Conservation (phyloP, 768 basidiomycete species). For the Russula olivacea region DNA sequence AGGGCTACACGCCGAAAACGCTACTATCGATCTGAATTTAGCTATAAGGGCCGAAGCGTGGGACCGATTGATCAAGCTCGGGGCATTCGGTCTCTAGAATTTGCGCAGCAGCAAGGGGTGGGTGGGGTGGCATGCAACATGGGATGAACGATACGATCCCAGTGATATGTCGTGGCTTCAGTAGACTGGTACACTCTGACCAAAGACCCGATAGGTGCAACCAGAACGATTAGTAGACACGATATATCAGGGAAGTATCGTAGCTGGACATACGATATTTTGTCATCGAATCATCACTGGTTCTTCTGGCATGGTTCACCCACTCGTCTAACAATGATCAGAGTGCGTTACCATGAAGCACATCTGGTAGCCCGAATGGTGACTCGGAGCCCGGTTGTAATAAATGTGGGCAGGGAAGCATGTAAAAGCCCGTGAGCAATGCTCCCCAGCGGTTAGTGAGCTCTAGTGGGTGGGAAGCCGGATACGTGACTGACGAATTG, state of each 20-base stretch:
- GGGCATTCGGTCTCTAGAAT: too few species aligned
- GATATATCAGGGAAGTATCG: neutral
- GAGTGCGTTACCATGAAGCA: conserved; percentile 47
- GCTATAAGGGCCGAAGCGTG: too few species aligned
- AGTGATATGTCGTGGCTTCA: too few species aligned
- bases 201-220: neutral
- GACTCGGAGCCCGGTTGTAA: conserved; percentile 30
- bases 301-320: conserved; percentile 8
- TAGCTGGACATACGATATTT: conserved; percentile 6
- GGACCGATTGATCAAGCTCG: too few species aligned
- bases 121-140: too few species aligned
- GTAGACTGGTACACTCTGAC: neutral
- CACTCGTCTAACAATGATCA: conserved; percentile 33
- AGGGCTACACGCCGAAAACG: too few species aligned
- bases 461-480: neutral
- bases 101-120: too few species aligned
- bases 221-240: neutral
- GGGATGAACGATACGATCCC: too few species aligned
- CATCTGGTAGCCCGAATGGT: conserved; percentile 32
- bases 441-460: conserved; percentile 38
- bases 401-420: conserved; percentile 33
- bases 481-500: too few species aligned
- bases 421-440: conserved; percentile 42
- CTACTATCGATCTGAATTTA: too few species aligned
- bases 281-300: neutral